A percentile compares a stretch with the other conserved stretches of the same genome.
Evolutionary conservation across 1,284 basidiomycete species (phyloP).

Genomic region (Thecaphora frezii): DNA sequence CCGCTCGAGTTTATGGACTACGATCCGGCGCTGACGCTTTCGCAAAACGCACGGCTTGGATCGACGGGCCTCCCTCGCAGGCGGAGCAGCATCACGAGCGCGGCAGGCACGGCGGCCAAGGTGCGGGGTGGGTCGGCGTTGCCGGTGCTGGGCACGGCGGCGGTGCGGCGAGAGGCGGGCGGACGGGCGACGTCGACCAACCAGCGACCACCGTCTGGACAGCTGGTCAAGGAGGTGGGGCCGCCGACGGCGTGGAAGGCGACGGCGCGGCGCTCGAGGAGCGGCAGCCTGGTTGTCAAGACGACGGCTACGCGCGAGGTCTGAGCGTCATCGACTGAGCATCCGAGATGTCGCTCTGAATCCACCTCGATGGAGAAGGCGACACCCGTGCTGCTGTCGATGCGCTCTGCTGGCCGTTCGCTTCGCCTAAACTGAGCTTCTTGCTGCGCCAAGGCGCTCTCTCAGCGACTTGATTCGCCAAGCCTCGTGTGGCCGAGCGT

Average conservation of each 20-base stretch:
- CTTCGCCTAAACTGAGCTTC: too few relatives aligned
- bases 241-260: constrained; percentile 32
- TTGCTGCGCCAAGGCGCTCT: too few relatives aligned
- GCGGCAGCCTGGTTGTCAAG: background rate
- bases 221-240: constrained; percentile 10
- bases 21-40: constrained; percentile 38
- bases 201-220: constrained; percentile 19
- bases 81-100: constrained; percentile 14
- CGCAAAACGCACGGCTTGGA: constrained; percentile 25
- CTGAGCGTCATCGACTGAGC: too few relatives aligned
- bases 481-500: too few relatives aligned
- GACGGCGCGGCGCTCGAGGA: background rate
- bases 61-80: constrained; percentile 16
- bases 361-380: too few relatives aligned
- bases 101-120: constrained; percentile 26
- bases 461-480: too few relatives aligned
- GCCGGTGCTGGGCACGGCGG: constrained; percentile 11
- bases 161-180: constrained; percentile 5
- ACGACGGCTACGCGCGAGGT: too few relatives aligned
- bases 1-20: constrained; percentile 47
- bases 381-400: too few relatives aligned
- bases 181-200: background rate
- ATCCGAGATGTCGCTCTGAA: too few relatives aligned
- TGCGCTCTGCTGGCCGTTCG: too few relatives aligned
- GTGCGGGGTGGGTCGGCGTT: constrained; percentile 8